phyloP scores from a whole-genome alignment of 2,329 filamentous ascomycete species.

The Cladosporium velox region DNA sequence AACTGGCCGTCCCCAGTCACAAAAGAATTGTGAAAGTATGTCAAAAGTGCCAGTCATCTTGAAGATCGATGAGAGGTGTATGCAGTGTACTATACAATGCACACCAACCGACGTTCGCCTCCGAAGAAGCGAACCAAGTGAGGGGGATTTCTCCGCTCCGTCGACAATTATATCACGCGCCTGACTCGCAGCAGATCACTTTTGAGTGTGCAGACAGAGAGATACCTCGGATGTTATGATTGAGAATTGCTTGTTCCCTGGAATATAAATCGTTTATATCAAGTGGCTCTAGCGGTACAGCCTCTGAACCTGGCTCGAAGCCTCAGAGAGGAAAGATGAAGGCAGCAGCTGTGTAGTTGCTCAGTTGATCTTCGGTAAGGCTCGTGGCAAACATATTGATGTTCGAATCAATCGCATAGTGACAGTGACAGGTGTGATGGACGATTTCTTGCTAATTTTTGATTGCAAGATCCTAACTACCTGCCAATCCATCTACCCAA shows the following conservation, averaged over 20 bases:
- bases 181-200: not conserved
- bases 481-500: not conserved
- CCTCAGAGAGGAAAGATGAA: no score
- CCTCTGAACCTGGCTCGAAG: no score
- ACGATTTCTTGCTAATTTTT: not conserved
- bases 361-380: no score
- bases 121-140: not conserved
- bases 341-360: no score
- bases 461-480: not conserved
- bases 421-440: no score
- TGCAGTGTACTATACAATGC: not conserved
- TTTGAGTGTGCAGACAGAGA: no score
- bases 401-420: no score
- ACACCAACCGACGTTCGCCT: not conserved
- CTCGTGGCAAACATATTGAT: no score
- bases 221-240: not conserved
- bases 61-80: not conserved
- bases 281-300: no score
- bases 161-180: not conserved
- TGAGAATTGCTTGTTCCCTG: not conserved
- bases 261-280: no score
- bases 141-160: not conserved
- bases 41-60: no score
- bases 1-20: not conserved
- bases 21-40: not conserved